phyloP scores from a whole-genome alignment of 345 rosid genomes.

The Psidium guajava region DNA sequence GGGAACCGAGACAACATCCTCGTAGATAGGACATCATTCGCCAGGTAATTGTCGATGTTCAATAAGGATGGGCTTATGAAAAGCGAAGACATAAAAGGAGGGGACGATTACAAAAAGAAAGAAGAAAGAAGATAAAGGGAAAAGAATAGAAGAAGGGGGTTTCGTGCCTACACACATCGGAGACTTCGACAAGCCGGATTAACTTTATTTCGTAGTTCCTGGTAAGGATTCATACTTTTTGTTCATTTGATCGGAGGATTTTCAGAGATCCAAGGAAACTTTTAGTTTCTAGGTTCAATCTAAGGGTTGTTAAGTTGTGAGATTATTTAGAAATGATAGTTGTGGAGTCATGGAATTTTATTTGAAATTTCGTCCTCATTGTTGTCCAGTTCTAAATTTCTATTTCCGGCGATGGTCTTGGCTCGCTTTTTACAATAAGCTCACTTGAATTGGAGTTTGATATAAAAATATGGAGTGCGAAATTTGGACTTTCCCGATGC shows the following conservation, averaged over 20 bases:
- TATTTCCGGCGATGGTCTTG: too few relatives aligned
- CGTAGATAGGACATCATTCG: neutral
- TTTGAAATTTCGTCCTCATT: too few relatives aligned
- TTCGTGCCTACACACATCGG: neutral
- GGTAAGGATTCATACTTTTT: neutral
- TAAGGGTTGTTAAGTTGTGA: neutral
- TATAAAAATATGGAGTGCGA: too few relatives aligned
- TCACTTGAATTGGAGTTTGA: too few relatives aligned
- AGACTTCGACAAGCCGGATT: neutral
- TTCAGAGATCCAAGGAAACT: neutral
- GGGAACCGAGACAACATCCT: neutral
- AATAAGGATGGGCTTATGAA: neutral
- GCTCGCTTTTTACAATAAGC: too few relatives aligned
- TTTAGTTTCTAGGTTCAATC: neutral
- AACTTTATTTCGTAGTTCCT: neutral
- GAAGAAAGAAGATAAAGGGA: neutral
- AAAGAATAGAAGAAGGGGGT: neutral
- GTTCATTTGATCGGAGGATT: neutral
- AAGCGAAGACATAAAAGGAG: neutral
- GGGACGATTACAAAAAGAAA: neutral
- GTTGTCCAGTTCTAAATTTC: too few relatives aligned
- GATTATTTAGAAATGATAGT: neutral
- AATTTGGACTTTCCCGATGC: too few relatives aligned
- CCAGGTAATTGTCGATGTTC: neutral
- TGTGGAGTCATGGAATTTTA: neutral